Evolutionary conservation across 768 basidiomycete genomes (phyloP), one percentile per base, ranked within the genome.

Genomic region (Xerocomellus intermedius): DNA sequence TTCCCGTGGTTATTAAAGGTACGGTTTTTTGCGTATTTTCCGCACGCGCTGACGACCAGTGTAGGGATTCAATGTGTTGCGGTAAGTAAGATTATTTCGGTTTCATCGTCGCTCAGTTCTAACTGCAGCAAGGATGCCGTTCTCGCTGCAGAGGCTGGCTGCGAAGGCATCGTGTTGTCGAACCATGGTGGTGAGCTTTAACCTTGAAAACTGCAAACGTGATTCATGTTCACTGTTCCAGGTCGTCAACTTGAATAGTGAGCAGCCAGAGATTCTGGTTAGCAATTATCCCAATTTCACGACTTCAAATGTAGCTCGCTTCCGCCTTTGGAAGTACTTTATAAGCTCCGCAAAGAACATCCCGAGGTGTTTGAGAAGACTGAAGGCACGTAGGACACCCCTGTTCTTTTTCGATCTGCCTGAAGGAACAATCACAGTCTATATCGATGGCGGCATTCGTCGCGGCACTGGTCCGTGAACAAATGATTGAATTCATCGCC

Each of bases 81-180:
- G 71, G 82, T 91, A 51, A 38, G 48, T 91, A 53, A 36, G 48
- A 16, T 24, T 28, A 6, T 28, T 30, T 46, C n/a, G 0, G n/a
- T 22, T 41, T 50, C n/a, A 14, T 19, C 3, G 35, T 57, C 4
- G 22, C 19, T 48, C 45, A 49, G 10, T 51, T 56, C 35, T 60
- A 8, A 58, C 39, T 52, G 53, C 30, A 59, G 65, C 12, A 68
- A 94, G 83, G 95, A 97, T 73, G 93, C 90, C 3, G 82, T 91
- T 39, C 81, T 93, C 43, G 94, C 94, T 28, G 83, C 81, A 17
- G 85, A 94, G 57, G 81, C 87, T 30, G 91, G 93, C 13, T 86
- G 91, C 17, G 86, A 95, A 53, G 95, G 89, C 5, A 92, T 98
- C 57, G 77, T 95, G 52, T 73, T 98, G 9, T 91, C 89, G 1